Evolutionary conservation across 139 green algal genomes (phyloP), one percentile per base, ranked within the genome.

Genomic region (Trebouxia sp.): DNA sequence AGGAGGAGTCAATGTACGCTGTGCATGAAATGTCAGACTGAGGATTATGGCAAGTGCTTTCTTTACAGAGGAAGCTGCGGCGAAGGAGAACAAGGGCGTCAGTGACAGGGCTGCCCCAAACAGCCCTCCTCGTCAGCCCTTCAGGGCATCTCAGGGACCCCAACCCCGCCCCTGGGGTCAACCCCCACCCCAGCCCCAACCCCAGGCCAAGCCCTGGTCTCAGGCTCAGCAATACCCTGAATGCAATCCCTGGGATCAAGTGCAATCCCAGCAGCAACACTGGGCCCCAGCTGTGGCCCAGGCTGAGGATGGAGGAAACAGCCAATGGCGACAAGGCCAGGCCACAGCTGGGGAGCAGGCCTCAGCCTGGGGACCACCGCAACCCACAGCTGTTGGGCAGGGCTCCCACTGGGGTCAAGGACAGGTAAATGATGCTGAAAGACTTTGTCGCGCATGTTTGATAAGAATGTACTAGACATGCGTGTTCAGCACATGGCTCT

Each of bases 91-190:
- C 32, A 43, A 45, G 28, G 62, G 62, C 35, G 28, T 15, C 62
- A 28, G 20, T 28, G 28, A 72, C 11, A 41, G 69, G 43, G n/a
- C n/a, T 4, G 20, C 20, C 26, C 69, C 53, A 41, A 35, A 24
- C 41, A 77, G 69, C 69, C 41, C 41, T 56, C 69, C n/a, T 9
- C n/a, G 69, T 8, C 69, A 77, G 69, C 69, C 43, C 69, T 77
- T 51, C 41, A 77, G 69, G 69, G 28, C 69, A 56, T 51, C 69
- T 41, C n/a, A 53, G 24, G 17, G 24, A 0, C 38, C 66, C 17
- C 66, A 69, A 10, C 58, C 32, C 32, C 62, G 35, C 32, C 62
- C 55, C 24, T 65, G 55, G 55, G 55, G 55, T 35, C 62, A 72
- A n/a, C 35, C 35, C 62, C 62, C 42, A n/a, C 35, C 35, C 62